Evolutionary conservation across 805 yeast genomes (phyloP).

Genomic region (Tetrapisispora namnaoensis): DNA sequence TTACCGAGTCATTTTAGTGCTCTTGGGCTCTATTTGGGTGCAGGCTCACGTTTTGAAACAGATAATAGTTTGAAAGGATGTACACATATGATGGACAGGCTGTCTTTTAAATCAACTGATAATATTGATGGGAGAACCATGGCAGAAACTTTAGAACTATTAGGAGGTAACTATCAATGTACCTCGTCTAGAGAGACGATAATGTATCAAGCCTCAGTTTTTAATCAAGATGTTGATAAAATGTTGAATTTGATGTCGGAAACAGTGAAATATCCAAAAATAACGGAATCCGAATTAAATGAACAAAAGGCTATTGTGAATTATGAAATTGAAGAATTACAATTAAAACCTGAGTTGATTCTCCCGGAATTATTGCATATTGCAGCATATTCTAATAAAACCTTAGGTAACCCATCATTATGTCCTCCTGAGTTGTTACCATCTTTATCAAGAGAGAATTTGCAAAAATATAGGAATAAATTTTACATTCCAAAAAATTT

Average conservation of each 20-base stretch:
- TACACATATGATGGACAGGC: constrained; percentile 74
- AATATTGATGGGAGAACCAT: constrained; percentile 53
- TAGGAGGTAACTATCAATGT: constrained; percentile 94
- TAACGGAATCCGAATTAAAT: constrained; percentile 58
- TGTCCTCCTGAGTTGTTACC: constrained; percentile 67
- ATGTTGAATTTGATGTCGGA: constrained; percentile 73
- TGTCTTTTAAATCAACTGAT: constrained; percentile 71
- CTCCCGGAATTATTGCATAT: constrained; percentile 86
- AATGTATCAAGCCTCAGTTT: constrained; percentile 90
- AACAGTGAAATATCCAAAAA: constrained; percentile 62
- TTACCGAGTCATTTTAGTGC: constrained; percentile 89
- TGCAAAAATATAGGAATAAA: constrained; percentile 50
- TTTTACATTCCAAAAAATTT: constrained; percentile 72
- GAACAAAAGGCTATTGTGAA: constrained; percentile 66
- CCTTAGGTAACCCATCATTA: constrained; percentile 77
- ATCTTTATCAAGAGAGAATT: constrained; percentile 40
- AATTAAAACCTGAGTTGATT: constrained; percentile 72
- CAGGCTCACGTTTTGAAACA: constrained; percentile 81
- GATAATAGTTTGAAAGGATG: constrained; percentile 48
- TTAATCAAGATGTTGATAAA: constrained; percentile 69
- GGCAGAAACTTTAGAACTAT: constrained; percentile 60
- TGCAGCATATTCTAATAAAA: constrained; percentile 61
- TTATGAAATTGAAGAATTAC: constrained; percentile 76
- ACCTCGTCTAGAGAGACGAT: constrained; percentile 85
- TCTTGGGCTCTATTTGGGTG: constrained; percentile 77